A percentile compares a stretch with the other conserved stretches of the same genome.
These are phyloP conservation scores for Barnettozyma populi DNA, from an alignment of 805 yeast genomes.

Conservation along the genomic window DNA sequence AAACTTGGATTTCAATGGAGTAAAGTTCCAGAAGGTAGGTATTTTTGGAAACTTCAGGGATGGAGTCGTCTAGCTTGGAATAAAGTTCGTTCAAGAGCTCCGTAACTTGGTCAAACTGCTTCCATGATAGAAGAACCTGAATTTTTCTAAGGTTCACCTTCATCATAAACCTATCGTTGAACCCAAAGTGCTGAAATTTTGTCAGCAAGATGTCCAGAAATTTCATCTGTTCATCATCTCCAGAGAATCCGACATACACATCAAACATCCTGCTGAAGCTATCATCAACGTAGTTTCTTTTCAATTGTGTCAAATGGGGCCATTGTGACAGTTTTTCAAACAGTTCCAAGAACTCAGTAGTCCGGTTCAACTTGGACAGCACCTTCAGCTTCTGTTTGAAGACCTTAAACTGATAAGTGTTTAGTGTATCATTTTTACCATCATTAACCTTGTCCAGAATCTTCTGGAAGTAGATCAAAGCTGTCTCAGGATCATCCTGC, in stretches of 20 bases:
- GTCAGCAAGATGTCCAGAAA: conserved; percentile 29
- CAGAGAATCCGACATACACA: conserved; percentile 22
- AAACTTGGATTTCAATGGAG: conserved; percentile 58
- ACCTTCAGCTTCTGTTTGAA: conserved; percentile 22
- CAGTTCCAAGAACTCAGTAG: conserved; percentile 9
- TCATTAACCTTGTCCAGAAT: conserved; percentile 29
- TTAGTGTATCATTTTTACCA: conserved; percentile 29
- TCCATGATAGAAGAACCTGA: conserved; percentile 30
- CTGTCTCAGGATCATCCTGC: conserved; percentile 21
- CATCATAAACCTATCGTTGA: conserved; percentile 40
- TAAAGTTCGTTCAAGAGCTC: conserved; percentile 34
- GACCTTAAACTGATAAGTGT: conserved; percentile 20
- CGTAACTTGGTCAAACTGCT: conserved; percentile 29
- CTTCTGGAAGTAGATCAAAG: conserved; percentile 12
- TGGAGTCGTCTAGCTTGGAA: conserved; percentile 29
- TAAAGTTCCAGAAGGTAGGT: conserved; percentile 55
- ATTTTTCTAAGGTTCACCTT: conserved; percentile 43
- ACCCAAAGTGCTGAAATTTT: conserved; percentile 12
- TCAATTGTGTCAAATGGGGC: conserved; percentile 15
- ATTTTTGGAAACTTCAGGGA: conserved; percentile 39
- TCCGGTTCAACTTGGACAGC: conserved; percentile 17
- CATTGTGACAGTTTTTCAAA: conserved; percentile 9
- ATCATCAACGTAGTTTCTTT: conserved; percentile 27
- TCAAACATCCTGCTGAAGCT: conserved; percentile 36
- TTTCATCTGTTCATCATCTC: conserved; percentile 17